Evolutionary conservation across 768 basidiomycete genomes (phyloP).

Genomic region (Gymnopilus dilepis): DNA sequence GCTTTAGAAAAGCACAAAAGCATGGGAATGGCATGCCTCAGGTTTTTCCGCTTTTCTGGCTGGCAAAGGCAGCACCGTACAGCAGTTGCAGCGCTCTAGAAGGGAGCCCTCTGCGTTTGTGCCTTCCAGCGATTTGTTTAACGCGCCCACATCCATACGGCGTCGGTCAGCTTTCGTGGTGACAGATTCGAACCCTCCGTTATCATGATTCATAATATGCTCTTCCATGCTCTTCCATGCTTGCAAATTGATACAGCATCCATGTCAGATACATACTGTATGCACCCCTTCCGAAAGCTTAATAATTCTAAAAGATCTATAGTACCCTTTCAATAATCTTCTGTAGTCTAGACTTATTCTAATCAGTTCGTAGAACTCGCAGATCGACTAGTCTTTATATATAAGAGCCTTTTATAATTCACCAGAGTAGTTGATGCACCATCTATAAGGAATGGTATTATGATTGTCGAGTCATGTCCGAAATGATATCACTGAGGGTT

Average conservation of each 20-base stretch:
- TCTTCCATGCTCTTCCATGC: no score
- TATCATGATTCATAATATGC: background rate
- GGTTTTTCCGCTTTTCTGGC: conserved; percentile 51
- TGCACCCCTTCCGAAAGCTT: conserved; percentile 15
- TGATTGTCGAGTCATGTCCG: no score
- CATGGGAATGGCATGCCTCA: conserved; percentile 54
- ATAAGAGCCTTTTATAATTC: no score
- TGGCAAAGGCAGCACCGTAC: conserved; percentile 20
- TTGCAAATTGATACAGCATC: no score
- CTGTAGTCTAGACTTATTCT: background rate
- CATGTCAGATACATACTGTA: conserved; percentile 20
- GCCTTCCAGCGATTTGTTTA: no score
- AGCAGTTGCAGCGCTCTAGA: conserved; percentile 23
- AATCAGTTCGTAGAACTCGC: background rate
- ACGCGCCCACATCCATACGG: background rate
- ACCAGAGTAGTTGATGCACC: no score
- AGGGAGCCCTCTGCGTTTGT: no score
- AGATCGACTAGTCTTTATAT: no score
- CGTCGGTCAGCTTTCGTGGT: no score
- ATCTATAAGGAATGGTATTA: no score
- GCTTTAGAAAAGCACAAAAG: conserved; percentile 35
- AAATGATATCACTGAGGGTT: no score
- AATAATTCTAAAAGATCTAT: background rate
- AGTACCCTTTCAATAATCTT: background rate
- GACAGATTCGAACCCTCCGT: no score